Base-by-base conservation (phyloP, 2,329 filamentous ascomycete species). In the Nigrospora oryzae region DNA sequence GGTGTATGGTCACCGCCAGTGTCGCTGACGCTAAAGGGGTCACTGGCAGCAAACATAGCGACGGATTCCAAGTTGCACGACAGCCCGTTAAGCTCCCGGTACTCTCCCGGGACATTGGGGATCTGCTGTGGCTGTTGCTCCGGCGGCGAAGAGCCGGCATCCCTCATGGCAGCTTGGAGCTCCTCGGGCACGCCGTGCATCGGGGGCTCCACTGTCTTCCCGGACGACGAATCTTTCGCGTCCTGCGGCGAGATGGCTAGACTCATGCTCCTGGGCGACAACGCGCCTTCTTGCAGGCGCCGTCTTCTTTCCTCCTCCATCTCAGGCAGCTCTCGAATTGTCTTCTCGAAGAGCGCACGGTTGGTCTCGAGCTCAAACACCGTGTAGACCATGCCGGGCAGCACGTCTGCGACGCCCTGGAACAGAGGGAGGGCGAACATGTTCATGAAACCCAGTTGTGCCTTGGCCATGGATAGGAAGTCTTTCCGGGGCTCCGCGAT, bases 361-460 rank as follows among this genome's bases (percentile, higher is more conserved):
- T 97, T 97, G 46, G 69, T 69, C 42, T 86, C 74, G 19, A 97
- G 82, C 63, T 95, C 89, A 23, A 86, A 79, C 12, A 94, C 83
- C 12, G 84, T 87, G 63, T 94, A 96, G 42, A 74, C 71, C 81
- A 97, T 87, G 17, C 78, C 79, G 2, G 93, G 90, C 57, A 97
- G 76, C 33, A 97, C 78, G 54, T 94, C 86, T 30, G 87, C 82
- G 8, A 97, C 84, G 8, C 86, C 87, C 59, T 89, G 82, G 60
- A 98, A 98, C 0, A 98, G 75, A 1, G 93, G 93, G 40, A 90
- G 81, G 14, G 91, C 93, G 62, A 97, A 97, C 56, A 96, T 79
- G 52, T 89, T 93, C 87, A 97, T 96, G 66, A 98, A 98, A 19
- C 88, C 85, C 44, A 96, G 85, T 65, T 98, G 93, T 8, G 89